Conservation (phyloP, 176 grass and related monocot species). For the Rhynchospora breviuscula region DNA sequence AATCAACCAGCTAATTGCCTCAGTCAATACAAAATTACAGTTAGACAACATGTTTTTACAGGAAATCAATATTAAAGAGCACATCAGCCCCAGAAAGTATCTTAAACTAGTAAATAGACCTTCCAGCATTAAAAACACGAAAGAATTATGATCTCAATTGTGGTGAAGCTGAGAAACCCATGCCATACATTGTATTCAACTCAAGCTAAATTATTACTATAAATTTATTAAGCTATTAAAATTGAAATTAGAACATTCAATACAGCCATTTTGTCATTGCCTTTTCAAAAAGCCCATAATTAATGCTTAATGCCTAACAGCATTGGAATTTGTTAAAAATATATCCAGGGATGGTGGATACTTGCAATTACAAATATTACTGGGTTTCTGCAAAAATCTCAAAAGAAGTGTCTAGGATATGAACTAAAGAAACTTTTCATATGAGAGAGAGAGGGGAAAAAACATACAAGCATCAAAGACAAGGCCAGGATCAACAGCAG, state of each 20-base stretch:
- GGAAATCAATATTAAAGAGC: background rate
- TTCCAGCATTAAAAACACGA: background rate
- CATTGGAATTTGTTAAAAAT: background rate
- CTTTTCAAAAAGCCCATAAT: background rate
- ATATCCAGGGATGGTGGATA: background rate
- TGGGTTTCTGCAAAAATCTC: background rate
- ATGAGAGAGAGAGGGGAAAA: background rate
- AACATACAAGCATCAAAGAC: slow-evolving; percentile 90
- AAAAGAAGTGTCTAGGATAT: background rate
- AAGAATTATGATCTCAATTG: background rate
- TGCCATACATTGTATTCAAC: background rate
- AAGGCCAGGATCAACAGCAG: slow-evolving; percentile 83
- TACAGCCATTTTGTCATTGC: background rate
- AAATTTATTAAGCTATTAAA: background rate
- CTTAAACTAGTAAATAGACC: background rate
- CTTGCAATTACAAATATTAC: background rate
- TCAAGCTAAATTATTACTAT: background rate
- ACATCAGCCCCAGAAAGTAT: background rate
- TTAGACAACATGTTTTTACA: background rate
- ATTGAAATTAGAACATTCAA: background rate
- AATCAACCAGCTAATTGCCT: background rate
- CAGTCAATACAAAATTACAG: background rate
- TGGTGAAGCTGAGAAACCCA: background rate
- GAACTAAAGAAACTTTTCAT: background rate
- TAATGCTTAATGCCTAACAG: background rate